A percentile compares a stretch with the other conserved stretches of the same genome.
These are phyloP conservation scores for Incumbomyces lentus DNA, from an alignment of 2,329 filamentous ascomycete species.

Conservation along the genomic window DNA sequence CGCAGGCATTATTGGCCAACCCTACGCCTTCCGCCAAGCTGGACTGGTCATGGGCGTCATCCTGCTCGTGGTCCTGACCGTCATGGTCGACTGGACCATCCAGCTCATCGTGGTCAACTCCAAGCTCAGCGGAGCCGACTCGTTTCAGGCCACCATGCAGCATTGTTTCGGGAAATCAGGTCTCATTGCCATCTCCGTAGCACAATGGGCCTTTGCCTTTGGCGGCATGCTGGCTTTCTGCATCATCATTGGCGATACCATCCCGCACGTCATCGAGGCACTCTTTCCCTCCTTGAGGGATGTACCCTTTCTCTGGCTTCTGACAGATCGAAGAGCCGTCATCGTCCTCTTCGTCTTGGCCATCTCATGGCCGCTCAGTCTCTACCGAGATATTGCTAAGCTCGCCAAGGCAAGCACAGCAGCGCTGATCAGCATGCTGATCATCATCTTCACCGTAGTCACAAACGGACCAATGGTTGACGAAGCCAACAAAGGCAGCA, in stretches of 20 bases:
- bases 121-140: conserved; percentile 86
- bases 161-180: conserved; percentile 86
- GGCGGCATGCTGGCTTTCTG: conserved; percentile 98
- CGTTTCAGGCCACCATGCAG: conserved; percentile 91
- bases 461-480: conserved; percentile 72
- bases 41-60: conserved; percentile 71
- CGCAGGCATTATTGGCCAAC: conserved; percentile 67
- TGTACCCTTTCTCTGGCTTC: conserved; percentile 67
- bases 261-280: conserved; percentile 77
- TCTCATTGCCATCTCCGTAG: conserved; percentile 77
- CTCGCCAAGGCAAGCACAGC: conserved; percentile 91
- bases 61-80: conserved; percentile 66
- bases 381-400: conserved; percentile 97
- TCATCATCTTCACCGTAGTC: conserved; percentile 81
- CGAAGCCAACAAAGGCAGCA: conserved; percentile 57
- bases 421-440: conserved; percentile 80
- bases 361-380: conserved; percentile 78
- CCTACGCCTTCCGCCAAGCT: conserved; percentile 90
- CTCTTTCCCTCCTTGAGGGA: conserved; percentile 66
- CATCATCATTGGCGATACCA: conserved; percentile 92
- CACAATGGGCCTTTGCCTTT: conserved; percentile 98
- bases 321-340: conserved; percentile 70
- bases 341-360: conserved; percentile 82
- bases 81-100: conserved; percentile 95
- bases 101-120: conserved; percentile 94